These are phyloP conservation scores for Pezicula carpinea DNA, from an alignment of 2,329 filamentous ascomycete species.

Conservation along the genomic window DNA sequence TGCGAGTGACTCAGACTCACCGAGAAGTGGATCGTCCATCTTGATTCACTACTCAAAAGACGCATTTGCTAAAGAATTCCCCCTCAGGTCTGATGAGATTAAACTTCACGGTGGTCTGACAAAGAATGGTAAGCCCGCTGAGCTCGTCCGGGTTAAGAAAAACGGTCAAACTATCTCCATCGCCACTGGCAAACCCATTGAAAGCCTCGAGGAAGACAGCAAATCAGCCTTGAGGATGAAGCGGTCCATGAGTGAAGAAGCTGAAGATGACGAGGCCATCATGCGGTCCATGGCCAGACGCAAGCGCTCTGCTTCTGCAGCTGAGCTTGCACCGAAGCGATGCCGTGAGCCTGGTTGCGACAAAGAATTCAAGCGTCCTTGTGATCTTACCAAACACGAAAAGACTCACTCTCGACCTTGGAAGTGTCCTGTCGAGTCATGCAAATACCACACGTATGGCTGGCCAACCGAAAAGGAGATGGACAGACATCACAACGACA, in stretches of 20 bases:
- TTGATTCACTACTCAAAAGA: not conserved
- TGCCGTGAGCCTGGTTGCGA: constrained; percentile 73
- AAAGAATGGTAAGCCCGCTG: constrained; percentile 75
- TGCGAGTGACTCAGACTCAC: constrained; percentile 1
- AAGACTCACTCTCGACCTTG: constrained; percentile 96
- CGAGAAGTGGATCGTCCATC: not conserved
- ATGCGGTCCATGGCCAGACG: constrained; percentile 91
- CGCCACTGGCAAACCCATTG: constrained; percentile 62
- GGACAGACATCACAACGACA: constrained; percentile 93
- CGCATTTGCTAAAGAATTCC: constrained; percentile 19
- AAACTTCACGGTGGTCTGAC: constrained; percentile 76
- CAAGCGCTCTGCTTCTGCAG: constrained; percentile 86
- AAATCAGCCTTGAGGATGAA: constrained; percentile 52
- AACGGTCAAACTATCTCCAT: constrained; percentile 77
- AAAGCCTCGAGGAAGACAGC: constrained; percentile 46
- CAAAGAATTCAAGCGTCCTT: constrained; percentile 95
- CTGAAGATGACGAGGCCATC: constrained; percentile 75
- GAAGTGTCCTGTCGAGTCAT: constrained; percentile 79
- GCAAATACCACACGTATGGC: constrained; percentile 86
- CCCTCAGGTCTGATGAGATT: constrained; percentile 62
- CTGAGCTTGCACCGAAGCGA: constrained; percentile 75
- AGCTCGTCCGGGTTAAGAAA: constrained; percentile 78
- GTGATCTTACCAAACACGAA: constrained; percentile 95
- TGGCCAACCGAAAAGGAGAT: constrained; percentile 98
- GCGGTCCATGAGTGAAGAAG: constrained; percentile 63